Base-by-base conservation (phyloP, 1,284 basidiomycete species). In the Wolfiporia cocos region DNA sequence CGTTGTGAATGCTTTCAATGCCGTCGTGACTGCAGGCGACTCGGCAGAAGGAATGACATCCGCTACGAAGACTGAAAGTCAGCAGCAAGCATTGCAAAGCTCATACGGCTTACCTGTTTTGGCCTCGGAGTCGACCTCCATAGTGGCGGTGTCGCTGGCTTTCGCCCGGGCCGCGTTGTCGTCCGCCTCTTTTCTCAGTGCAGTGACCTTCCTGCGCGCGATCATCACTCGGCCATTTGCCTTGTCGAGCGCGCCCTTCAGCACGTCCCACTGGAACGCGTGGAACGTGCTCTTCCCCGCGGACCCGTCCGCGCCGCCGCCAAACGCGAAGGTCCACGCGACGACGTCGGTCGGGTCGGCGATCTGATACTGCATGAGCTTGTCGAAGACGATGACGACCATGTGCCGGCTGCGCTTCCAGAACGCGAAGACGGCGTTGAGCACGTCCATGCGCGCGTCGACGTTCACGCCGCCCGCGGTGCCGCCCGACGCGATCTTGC, bases 291-390 rank as follows among this genome's bases (percentile, higher is more conserved):
- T 50, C 53, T 58, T 48, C 33, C 57, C 51, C 37, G 57, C 42
- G 53, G 66, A 53, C 12, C 52, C 49, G 14, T 51, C 53, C n/a
- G 33, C 52, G 43, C 38, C 53, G 5, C 51, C 42, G 32, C 69
- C 71, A 48, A 74, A 70, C 35, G 67, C 61, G 61, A 99, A 98
- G 14, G 87, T 78, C 82, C 91, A 97, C 3, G 69, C 69, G 40
- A 97, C 83, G 14, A 98, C 86, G 57, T 99, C 94, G 12, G 84
- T 79, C 0, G 94, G 92, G 57, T 98, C 93, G 22, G 99, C 86
- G 44, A 99, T 89, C 57, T 96, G 90, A 65, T 99, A 99, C 64
- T 99, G 95, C 76, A 99, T 87, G 48, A 98, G 71, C 68, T 99
- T 99, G 72, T 98, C 96, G 49, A 95, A 83, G 4, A 97, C 93